A percentile compares a stretch with the other conserved stretches of the same genome.
These are phyloP conservation scores for Rhodosporidiobolus odoratus DNA, from an alignment of 768 basidiomycete species.

Conservation along the genomic window DNA sequence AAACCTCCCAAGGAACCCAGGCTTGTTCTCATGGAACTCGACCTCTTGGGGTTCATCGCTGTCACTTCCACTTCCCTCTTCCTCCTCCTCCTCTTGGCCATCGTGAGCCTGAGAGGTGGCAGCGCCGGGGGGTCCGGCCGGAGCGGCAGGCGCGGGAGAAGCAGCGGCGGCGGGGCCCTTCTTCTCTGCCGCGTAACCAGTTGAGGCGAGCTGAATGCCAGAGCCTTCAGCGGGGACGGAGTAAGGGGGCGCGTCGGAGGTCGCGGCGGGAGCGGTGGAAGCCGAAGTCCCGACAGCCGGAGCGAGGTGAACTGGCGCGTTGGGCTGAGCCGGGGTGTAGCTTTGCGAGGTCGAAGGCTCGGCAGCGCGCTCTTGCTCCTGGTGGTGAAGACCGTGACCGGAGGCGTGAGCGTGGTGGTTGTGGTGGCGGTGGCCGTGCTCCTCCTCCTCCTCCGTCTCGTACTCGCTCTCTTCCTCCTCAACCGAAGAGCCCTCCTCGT, in stretches of 20 bases:
- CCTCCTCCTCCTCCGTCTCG: slow-evolving; percentile 37
- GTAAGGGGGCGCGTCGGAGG: slow-evolving; percentile 33
- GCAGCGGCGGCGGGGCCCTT: slow-evolving; percentile 20
- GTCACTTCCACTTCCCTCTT: not conserved
- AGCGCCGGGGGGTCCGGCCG: not conserved
- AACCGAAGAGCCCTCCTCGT: slow-evolving; percentile 58
- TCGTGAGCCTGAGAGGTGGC: not conserved
- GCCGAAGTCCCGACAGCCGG: slow-evolving; percentile 5
- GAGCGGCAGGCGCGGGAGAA: not conserved
- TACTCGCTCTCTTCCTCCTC: slow-evolving; percentile 53
- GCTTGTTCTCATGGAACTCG: not conserved
- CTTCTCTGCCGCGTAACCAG: slow-evolving; percentile 43
- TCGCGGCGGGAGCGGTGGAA: not conserved
- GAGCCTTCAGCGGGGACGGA: slow-evolving; percentile 31
- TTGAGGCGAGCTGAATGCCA: slow-evolving; percentile 31
- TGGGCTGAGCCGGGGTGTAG: slow-evolving; percentile 4
- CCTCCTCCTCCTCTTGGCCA: not conserved
- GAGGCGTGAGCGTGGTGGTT: not conserved
- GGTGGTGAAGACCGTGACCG: slow-evolving; percentile 16
- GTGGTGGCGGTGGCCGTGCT: slow-evolving; percentile 25
- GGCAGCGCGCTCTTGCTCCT: slow-evolving; percentile 4
- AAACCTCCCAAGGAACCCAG: slow-evolving; percentile 1
- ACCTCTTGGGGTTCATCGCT: not conserved
- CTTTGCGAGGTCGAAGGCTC: not conserved
- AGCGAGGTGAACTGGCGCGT: slow-evolving; percentile 19